Conservation (phyloP, 1,284 basidiomycete genomes). For the Papiliotrema laurentii region DNA sequence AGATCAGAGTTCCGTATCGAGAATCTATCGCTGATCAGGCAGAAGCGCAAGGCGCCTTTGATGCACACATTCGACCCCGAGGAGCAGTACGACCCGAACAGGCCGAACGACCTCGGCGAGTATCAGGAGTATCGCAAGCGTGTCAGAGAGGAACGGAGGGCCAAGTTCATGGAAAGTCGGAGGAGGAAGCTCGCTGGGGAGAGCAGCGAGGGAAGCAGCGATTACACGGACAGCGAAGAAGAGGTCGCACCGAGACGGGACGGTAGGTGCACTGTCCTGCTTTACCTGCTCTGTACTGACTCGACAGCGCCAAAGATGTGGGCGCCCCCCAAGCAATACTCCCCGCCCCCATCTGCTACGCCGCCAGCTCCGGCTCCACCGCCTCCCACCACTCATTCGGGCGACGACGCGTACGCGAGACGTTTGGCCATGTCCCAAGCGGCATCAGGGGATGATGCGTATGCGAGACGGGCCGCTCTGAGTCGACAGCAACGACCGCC, state of each 20-base stretch:
- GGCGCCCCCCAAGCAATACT: conserved; percentile 41
- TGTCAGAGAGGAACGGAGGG: conserved; percentile 31
- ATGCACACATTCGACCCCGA: conserved; percentile 42
- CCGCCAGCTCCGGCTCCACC: background rate
- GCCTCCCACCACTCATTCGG: conserved; percentile 5
- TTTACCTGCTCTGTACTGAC: background rate
- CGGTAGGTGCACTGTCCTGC: conserved; percentile 25
- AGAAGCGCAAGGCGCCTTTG: conserved; percentile 22
- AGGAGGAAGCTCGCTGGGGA: conserved; percentile 25
- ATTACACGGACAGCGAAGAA: conserved; percentile 42
- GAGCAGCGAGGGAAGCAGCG: conserved; percentile 33
- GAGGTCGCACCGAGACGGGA: conserved; percentile 40
- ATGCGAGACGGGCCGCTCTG: conserved; percentile 32
- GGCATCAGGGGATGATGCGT: conserved; percentile 39
- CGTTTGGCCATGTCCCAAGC: conserved; percentile 26
- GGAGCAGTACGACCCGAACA: conserved; percentile 45
- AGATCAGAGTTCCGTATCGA: background rate
- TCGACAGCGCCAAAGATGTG: conserved; percentile 39
- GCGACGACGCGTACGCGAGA: conserved; percentile 30
- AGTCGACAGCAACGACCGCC: too few relatives aligned
- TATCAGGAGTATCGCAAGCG: conserved; percentile 42
- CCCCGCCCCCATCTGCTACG: conserved; percentile 12
- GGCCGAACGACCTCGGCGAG: conserved; percentile 47
- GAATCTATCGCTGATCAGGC: background rate
- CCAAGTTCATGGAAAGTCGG: conserved; percentile 21